Evolutionary conservation across 2,329 filamentous ascomycete species (phyloP).

Genomic region (Fusarium chaquense): DNA sequence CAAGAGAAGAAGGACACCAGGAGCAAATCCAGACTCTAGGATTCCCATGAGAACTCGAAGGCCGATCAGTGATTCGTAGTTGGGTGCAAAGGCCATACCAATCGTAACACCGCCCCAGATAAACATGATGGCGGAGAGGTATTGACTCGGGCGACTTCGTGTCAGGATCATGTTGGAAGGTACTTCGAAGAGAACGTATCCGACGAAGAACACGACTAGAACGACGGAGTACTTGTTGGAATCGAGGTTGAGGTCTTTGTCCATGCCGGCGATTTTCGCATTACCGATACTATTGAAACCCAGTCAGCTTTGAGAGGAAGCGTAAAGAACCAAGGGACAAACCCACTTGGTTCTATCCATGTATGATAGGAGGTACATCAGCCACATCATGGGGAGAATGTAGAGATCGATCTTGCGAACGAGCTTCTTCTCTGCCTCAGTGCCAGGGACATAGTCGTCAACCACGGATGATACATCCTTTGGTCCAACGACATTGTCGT

Average conservation of each 20-base stretch:
- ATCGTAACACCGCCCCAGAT: background rate
- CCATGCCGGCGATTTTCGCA: background rate
- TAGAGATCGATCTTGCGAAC: background rate
- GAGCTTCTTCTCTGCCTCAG: background rate
- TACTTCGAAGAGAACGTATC: background rate
- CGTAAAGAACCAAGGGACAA: background rate
- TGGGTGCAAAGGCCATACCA: background rate
- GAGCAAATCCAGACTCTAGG: background rate
- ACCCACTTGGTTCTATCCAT: background rate
- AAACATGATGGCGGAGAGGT: background rate
- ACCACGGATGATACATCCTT: background rate
- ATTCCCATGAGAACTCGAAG: background rate
- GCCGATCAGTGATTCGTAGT: background rate
- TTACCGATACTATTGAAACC: background rate
- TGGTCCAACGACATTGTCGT: background rate
- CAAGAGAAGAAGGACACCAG: background rate
- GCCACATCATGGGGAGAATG: background rate
- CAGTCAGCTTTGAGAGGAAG: background rate
- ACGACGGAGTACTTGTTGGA: background rate
- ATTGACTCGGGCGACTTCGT: background rate
- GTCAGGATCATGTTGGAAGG: constrained; percentile 4
- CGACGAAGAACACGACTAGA: background rate
- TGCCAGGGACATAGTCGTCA: background rate
- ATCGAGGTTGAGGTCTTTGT: background rate
- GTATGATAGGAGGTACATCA: background rate